These are phyloP conservation scores for Porphyrellus cyaneotinctus DNA, from an alignment of 768 basidiomycete genomes.

Conservation along the genomic window DNA sequence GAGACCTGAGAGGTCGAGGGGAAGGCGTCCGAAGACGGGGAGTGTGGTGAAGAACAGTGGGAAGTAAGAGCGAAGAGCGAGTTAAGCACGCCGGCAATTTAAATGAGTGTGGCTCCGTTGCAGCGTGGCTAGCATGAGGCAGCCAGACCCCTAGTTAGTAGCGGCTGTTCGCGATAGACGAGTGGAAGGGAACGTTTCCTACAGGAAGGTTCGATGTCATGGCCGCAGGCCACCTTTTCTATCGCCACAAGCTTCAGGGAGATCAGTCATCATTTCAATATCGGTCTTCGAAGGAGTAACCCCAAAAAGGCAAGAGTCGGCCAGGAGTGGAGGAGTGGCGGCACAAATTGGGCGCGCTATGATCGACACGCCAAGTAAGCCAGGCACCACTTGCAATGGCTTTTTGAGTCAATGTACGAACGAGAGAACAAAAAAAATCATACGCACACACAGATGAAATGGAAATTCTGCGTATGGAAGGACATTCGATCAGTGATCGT, in stretches of 20 bases:
- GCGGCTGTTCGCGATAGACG: slow-evolving; percentile 34
- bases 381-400: not conserved
- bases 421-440: not conserved
- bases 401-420: too few relatives aligned
- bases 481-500: slow-evolving; percentile 22
- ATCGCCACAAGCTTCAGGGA: slow-evolving; percentile 21
- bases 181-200: slow-evolving; percentile 26
- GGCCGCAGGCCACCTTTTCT: slow-evolving; percentile 24
- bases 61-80: slow-evolving; percentile 26
- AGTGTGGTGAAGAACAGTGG: slow-evolving; percentile 18
- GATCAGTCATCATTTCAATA: slow-evolving; percentile 36
- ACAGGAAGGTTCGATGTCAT: slow-evolving; percentile 28
- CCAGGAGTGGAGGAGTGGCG: slow-evolving; percentile 3
- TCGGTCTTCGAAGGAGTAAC: slow-evolving; percentile 11
- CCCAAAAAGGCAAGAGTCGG: slow-evolving; percentile 27
- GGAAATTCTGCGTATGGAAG: slow-evolving; percentile 11
- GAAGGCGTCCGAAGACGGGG: slow-evolving; percentile 22
- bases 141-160: slow-evolving; percentile 27
- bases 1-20: slow-evolving; percentile 25
- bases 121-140: slow-evolving; percentile 36
- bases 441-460: slow-evolving; percentile 9
- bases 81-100: slow-evolving; percentile 27
- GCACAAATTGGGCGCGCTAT: not conserved
- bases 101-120: slow-evolving; percentile 30
- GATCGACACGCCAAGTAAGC: slow-evolving; percentile 12